These are phyloP conservation scores for Grosmannia clavigera DNA, from an alignment of 2,329 filamentous ascomycete genomes.

Conservation along the genomic window DNA sequence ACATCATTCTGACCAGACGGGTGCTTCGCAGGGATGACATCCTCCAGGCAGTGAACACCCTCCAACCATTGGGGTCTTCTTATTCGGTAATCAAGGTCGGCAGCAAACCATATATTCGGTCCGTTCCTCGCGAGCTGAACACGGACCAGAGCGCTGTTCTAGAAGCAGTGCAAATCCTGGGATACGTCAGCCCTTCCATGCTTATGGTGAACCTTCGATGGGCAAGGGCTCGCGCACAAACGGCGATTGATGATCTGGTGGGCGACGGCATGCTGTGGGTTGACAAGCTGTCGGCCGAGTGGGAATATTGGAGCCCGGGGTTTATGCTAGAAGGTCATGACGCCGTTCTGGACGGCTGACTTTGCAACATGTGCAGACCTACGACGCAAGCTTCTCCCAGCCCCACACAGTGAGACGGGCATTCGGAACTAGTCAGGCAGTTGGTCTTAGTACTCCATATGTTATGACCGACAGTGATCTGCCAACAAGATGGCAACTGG, in stretches of 20 bases:
- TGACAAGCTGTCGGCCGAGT: slow-evolving; percentile 72
- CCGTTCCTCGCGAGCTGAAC: slow-evolving; percentile 88
- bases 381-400: too few relatives aligned
- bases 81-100: slow-evolving; percentile 80
- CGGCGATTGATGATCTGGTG: slow-evolving; percentile 81
- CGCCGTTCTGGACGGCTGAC: slow-evolving; percentile 12
- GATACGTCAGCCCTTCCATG: slow-evolving; percentile 85
- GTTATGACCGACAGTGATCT: too few relatives aligned
- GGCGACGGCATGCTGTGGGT: slow-evolving; percentile 89
- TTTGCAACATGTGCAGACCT: neutral
- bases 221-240: slow-evolving; percentile 73
- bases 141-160: slow-evolving; percentile 86
- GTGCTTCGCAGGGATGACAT: slow-evolving; percentile 66
- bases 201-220: slow-evolving; percentile 75
- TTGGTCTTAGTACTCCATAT: too few relatives aligned
- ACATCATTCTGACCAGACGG: neutral
- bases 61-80: slow-evolving; percentile 76
- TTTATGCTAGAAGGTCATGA: slow-evolving; percentile 45
- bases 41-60: slow-evolving; percentile 72
- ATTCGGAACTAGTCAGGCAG: too few relatives aligned
- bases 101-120: slow-evolving; percentile 75
- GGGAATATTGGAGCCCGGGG: slow-evolving; percentile 85
- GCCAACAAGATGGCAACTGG: too few relatives aligned
- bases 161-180: slow-evolving; percentile 79
- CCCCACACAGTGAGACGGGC: too few relatives aligned